Conservation (phyloP, 2,329 filamentous ascomycete species). For the Neonectria ditissima region DNA sequence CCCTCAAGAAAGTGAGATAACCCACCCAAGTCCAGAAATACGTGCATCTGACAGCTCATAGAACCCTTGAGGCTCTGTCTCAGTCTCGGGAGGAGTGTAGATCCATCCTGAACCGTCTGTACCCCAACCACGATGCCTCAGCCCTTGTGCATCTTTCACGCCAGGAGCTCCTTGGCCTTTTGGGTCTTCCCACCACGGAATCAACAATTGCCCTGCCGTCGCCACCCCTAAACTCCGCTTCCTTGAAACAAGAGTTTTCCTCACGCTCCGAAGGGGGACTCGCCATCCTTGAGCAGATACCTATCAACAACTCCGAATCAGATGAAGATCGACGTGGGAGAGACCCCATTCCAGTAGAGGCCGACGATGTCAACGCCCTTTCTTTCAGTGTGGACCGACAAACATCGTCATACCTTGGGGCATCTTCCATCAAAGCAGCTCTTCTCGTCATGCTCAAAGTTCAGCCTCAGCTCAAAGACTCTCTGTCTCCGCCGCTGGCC, state of each 20-base stretch:
- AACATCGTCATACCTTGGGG: constrained; percentile 74
- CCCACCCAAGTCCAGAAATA: constrained; percentile 25
- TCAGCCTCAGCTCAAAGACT: constrained; percentile 60
- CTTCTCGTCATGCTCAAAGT: constrained; percentile 76
- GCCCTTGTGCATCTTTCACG: constrained; percentile 66
- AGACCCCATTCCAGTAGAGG: constrained; percentile 15
- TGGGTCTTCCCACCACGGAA: constrained; percentile 61
- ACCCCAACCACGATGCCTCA: constrained; percentile 67
- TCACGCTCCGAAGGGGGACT: constrained; percentile 64
- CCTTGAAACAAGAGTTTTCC: constrained; percentile 60
- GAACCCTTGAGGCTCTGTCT: constrained; percentile 71
- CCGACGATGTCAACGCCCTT: constrained; percentile 59
- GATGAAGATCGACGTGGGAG: constrained; percentile 23
- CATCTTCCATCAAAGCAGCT: constrained; percentile 80
- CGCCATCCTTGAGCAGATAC: constrained; percentile 41
- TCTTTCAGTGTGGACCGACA: constrained; percentile 71
- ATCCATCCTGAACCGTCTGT: constrained; percentile 70
- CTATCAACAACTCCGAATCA: constrained; percentile 14
- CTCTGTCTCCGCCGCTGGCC: constrained; percentile 60
- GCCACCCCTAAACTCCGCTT: constrained; percentile 64
- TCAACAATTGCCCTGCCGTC: constrained; percentile 61
- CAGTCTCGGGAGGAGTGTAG: constrained; percentile 75
- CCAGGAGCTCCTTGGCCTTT: constrained; percentile 68
- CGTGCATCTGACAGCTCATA: constrained; percentile 41
- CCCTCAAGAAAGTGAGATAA: constrained; percentile 78